Evolutionary conservation across 805 yeast genomes (phyloP).

Genomic region (Candida xyloterini): DNA sequence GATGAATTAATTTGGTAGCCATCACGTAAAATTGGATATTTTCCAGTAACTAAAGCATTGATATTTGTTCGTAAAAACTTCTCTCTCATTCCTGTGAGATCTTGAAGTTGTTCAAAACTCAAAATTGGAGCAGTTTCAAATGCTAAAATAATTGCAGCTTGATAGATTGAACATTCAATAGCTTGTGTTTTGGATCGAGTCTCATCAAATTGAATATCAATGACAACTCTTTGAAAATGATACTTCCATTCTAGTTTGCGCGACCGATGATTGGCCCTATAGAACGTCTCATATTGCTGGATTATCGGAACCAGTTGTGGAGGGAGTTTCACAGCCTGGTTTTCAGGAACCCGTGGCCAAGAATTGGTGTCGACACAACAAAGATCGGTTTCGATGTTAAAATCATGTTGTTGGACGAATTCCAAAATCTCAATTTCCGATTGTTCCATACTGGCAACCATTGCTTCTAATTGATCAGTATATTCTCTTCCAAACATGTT

Average conservation of each 20-base stretch:
- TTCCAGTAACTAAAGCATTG: slow-evolving; percentile 32
- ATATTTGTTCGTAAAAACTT: slow-evolving; percentile 33
- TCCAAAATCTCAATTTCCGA: slow-evolving; percentile 12
- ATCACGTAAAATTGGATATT: slow-evolving; percentile 26
- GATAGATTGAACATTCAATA: slow-evolving; percentile 39
- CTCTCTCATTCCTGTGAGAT: slow-evolving; percentile 34
- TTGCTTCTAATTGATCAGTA: slow-evolving; percentile 17
- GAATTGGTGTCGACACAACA: slow-evolving; percentile 16
- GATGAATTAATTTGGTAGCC: slow-evolving; percentile 13
- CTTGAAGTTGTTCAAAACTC: slow-evolving; percentile 24
- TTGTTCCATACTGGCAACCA: slow-evolving; percentile 15
- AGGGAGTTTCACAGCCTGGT: slow-evolving; percentile 18
- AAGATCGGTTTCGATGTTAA: slow-evolving; percentile 6
- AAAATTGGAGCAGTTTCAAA: slow-evolving; percentile 34
- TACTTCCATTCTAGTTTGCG: slow-evolving; percentile 40
- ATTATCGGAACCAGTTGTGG: slow-evolving; percentile 7
- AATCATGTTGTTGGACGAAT: neutral
- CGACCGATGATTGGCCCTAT: slow-evolving; percentile 6
- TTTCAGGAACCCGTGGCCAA: slow-evolving; percentile 26
- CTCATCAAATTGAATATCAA: slow-evolving; percentile 33
- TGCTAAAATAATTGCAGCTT: slow-evolving; percentile 39
- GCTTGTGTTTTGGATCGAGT: slow-evolving; percentile 9
- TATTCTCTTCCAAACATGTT: slow-evolving; percentile 18
- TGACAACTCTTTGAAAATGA: slow-evolving; percentile 39
- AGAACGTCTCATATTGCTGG: slow-evolving; percentile 13